Conservation (phyloP, 2,329 filamentous ascomycete genomes). For the Nannizziopsis barbatae region DNA sequence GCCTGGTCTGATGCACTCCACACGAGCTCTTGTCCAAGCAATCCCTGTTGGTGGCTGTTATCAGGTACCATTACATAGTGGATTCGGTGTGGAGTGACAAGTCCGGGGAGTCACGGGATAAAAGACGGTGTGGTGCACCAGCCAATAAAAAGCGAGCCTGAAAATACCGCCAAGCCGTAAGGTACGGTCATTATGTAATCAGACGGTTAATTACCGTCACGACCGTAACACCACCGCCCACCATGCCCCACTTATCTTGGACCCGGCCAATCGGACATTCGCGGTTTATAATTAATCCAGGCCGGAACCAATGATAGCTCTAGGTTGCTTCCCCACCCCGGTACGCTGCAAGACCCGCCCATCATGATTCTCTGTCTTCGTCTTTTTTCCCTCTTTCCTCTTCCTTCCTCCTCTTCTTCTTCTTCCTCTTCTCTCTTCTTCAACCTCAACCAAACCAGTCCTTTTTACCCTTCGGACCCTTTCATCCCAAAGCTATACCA, state of each 20-base stretch:
- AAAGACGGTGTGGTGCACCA: slow-evolving; percentile 13
- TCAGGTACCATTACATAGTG: slow-evolving; percentile 2
- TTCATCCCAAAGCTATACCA: slow-evolving; percentile 7
- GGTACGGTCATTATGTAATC: slow-evolving; percentile 1
- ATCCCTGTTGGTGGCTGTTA: background rate
- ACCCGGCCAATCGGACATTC: background rate
- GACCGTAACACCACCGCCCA: background rate
- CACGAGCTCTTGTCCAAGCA: background rate
- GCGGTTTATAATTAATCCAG: slow-evolving; percentile 3
- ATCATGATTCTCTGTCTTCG: slow-evolving; percentile 8
- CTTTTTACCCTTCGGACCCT: slow-evolving; percentile 6
- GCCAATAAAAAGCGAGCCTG: slow-evolving; percentile 3
- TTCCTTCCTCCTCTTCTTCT: slow-evolving; percentile 16
- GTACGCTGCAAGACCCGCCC: background rate
- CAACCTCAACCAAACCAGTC: slow-evolving; percentile 6
- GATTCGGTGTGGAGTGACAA: slow-evolving; percentile 3
- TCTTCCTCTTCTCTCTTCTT: slow-evolving; percentile 18
- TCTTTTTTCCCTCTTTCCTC: slow-evolving; percentile 12
- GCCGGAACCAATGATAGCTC: background rate
- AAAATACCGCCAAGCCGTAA: background rate
- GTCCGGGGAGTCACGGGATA: background rate
- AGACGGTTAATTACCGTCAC: background rate
- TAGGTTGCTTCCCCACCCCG: background rate
- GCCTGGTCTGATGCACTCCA: slow-evolving; percentile 7
- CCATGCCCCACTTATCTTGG: background rate